These are phyloP conservation scores for Aaosphaeria pasadenensis DNA, from an alignment of 2,329 filamentous ascomycete species.

Conservation along the genomic window DNA sequence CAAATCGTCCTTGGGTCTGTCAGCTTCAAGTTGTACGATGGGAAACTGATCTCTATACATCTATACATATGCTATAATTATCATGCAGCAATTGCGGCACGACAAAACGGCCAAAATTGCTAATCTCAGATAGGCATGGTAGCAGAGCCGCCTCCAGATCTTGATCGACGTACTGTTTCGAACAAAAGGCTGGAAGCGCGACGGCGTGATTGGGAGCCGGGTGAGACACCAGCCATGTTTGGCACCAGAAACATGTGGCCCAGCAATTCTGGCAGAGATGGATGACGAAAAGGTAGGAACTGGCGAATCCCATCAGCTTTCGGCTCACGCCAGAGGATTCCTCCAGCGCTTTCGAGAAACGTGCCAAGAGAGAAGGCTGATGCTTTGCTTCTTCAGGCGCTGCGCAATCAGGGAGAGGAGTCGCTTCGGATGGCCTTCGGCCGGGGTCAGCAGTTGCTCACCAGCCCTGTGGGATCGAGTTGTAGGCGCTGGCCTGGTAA, in stretches of 20 bases:
- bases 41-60: neutral
- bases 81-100: neutral
- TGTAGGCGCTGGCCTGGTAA: neutral
- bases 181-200: neutral
- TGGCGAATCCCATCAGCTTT: neutral
- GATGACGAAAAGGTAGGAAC: neutral
- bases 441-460: neutral
- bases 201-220: neutral
- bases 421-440: neutral
- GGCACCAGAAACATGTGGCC: neutral
- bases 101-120: neutral
- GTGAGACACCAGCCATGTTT: neutral
- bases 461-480: neutral
- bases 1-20: no score
- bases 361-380: neutral
- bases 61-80: neutral
- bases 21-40: neutral
- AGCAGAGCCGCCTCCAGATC: neutral
- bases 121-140: neutral
- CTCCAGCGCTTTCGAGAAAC: neutral
- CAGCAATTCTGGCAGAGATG: neutral
- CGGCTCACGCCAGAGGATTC: neutral
- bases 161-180: neutral
- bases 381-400: neutral
- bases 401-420: neutral